Conservation (phyloP, 2,329 filamentous ascomycete species). For the Eutypella sp. region DNA sequence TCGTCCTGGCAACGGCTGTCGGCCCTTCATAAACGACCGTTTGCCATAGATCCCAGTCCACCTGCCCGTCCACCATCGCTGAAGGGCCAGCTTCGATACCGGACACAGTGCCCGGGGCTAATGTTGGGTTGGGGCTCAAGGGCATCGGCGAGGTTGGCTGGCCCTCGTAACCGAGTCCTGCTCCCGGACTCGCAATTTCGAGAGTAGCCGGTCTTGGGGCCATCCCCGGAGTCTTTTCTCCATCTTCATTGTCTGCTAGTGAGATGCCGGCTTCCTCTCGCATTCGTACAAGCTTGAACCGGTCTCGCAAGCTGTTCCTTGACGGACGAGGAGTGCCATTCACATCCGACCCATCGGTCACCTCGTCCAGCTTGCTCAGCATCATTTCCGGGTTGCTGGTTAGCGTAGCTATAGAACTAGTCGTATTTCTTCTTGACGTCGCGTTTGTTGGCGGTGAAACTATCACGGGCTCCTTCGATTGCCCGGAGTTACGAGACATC, state of each 20-base stretch:
- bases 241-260: constrained; percentile 48
- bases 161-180: constrained; percentile 20
- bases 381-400: constrained; percentile 78
- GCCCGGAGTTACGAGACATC: constrained; percentile 65
- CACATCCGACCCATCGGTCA: constrained; percentile 44
- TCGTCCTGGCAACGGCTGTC: constrained; percentile 79
- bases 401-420: constrained; percentile 72
- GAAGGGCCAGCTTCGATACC: constrained; percentile 75
- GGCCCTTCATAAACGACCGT: constrained; percentile 92
- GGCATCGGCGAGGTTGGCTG: constrained; percentile 48
- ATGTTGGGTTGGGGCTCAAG: constrained; percentile 59
- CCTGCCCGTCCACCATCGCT: constrained; percentile 63
- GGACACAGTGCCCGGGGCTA: constrained; percentile 81
- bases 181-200: constrained; percentile 19
- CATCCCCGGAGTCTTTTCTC: too few species aligned
- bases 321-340: constrained; percentile 41
- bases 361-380: constrained; percentile 71
- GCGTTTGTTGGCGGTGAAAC: constrained; percentile 45
- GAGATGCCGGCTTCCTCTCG: constrained; percentile 64
- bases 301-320: constrained; percentile 66
- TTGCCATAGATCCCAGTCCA: constrained; percentile 99
- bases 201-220: constrained; percentile 10
- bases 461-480: constrained; percentile 45
- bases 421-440: constrained; percentile 62
- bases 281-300: constrained; percentile 73